phyloP scores from a whole-genome alignment of 2,329 filamentous ascomycete genomes.

The Aspergillus sp. region DNA sequence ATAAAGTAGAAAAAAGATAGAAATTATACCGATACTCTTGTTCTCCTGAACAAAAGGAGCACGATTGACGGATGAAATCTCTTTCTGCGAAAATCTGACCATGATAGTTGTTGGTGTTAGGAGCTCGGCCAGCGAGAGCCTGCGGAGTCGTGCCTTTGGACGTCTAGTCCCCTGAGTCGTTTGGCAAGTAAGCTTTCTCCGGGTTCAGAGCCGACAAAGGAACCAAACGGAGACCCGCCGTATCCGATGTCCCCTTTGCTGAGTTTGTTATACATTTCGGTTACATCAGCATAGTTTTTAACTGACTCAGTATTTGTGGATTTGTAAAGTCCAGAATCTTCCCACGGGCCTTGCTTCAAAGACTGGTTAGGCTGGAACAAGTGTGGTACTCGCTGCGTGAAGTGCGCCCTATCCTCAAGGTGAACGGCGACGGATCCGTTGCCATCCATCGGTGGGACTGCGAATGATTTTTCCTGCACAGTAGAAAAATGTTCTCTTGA shows the following conservation, averaged over 20 bases:
- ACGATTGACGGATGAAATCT: background rate
- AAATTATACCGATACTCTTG: too few species aligned
- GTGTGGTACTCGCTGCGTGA: slow-evolving; percentile 1
- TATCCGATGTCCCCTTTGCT: slow-evolving; percentile 62
- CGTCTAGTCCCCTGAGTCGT: slow-evolving; percentile 60
- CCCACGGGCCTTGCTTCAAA: slow-evolving; percentile 13
- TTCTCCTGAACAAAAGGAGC: background rate
- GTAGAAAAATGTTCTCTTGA: slow-evolving; percentile 8
- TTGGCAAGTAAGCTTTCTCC: slow-evolving; percentile 67
- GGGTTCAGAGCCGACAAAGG: slow-evolving; percentile 36
- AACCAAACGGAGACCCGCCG: slow-evolving; percentile 51
- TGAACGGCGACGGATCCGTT: too few species aligned
- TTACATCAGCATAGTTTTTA: slow-evolving; percentile 26
- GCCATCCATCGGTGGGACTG: too few species aligned
- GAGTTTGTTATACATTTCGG: slow-evolving; percentile 60
- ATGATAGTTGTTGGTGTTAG: too few species aligned
- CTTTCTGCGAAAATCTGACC: too few species aligned
- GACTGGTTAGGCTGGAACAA: slow-evolving; percentile 15
- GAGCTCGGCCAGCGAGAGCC: background rate
- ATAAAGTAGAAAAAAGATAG: too few species aligned
- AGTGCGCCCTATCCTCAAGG: too few species aligned
- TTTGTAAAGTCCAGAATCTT: background rate
- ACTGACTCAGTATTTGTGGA: slow-evolving; percentile 9
- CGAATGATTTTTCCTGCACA: background rate
- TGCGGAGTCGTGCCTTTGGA: slow-evolving; percentile 27